phyloP scores from a whole-genome alignment of 331 rosid species.

The Dryas integrifolia region DNA sequence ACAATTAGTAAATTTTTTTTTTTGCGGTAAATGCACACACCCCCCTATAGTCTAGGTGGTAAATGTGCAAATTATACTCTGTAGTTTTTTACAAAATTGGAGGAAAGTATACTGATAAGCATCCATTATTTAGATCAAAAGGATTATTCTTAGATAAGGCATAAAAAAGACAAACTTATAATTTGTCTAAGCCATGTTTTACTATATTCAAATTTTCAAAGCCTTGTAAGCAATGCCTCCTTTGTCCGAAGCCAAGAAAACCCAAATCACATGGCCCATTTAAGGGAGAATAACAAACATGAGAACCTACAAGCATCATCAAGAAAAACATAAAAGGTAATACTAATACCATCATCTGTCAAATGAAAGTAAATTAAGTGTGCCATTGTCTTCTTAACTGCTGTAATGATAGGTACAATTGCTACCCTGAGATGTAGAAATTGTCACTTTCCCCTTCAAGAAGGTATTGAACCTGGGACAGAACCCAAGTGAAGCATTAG shows the following conservation, averaged over 20 bases:
- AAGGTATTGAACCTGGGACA: neutral
- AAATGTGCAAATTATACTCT: too few species aligned
- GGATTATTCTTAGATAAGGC: constrained; percentile 3
- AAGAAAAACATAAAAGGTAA: neutral
- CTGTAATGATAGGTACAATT: constrained; percentile 30
- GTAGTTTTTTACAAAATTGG: neutral
- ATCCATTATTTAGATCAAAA: neutral
- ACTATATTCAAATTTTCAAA: neutral
- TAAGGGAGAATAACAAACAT: neutral
- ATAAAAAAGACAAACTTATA: neutral
- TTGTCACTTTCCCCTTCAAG: constrained; percentile 57
- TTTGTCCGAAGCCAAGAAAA: constrained; percentile 14
- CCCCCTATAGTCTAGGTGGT: too few species aligned
- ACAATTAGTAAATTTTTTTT: too few species aligned
- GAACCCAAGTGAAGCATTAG: neutral
- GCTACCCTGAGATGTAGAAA: constrained; percentile 42
- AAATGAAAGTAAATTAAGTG: neutral
- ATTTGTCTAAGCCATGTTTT: constrained; percentile 5
- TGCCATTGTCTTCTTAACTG: constrained; percentile 17
- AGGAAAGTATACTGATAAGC: neutral
- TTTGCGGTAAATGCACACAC: too few species aligned
- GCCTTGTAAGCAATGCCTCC: neutral
- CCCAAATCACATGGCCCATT: constrained; percentile 7
- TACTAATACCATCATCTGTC: neutral
- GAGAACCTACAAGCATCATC: neutral